A percentile compares a stretch with the other conserved stretches of the same genome.
phyloP scores from a whole-genome alignment of 352 stramenopile genomes.

The Pythium dissimile region DNA sequence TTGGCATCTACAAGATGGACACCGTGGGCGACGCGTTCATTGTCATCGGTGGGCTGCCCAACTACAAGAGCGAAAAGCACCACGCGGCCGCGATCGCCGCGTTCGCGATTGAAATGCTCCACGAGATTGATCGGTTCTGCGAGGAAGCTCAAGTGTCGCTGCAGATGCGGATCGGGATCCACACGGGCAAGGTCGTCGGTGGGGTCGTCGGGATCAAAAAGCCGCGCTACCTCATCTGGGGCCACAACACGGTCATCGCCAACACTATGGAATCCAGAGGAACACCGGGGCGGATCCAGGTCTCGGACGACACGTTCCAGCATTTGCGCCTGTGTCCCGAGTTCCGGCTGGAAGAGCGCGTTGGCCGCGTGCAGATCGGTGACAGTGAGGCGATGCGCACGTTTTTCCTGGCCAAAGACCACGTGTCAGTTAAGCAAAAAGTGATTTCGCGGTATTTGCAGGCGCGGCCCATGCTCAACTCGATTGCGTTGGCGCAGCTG shows the following conservation, averaged over 20 bases:
- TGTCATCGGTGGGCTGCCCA: conserved; percentile 66
- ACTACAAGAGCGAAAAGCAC: conserved; percentile 66
- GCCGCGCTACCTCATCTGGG: conserved; percentile 84
- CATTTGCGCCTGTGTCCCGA: conserved; percentile 48
- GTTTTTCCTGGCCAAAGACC: conserved; percentile 44
- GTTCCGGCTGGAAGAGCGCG: conserved; percentile 47
- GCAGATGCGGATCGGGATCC: conserved; percentile 85
- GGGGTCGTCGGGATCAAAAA: conserved; percentile 84
- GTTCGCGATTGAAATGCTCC: conserved; percentile 85
- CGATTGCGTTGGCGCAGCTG: conserved; percentile 40
- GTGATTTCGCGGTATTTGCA: conserved; percentile 52
- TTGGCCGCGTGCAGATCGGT: conserved; percentile 46
- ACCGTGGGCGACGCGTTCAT: conserved; percentile 86
- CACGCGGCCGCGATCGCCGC: conserved; percentile 71
- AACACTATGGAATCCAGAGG: conserved; percentile 79
- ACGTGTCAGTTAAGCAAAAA: conserved; percentile 43
- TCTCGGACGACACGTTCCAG: conserved; percentile 59
- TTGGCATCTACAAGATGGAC: conserved; percentile 88
- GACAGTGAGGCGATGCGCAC: conserved; percentile 53
- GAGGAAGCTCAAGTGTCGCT: conserved; percentile 54
- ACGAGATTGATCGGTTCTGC: conserved; percentile 79
- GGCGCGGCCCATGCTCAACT: conserved; percentile 32
- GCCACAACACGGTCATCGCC: conserved; percentile 69
- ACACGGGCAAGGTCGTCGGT: conserved; percentile 78
- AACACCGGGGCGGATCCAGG: conserved; percentile 48